Base-by-base conservation (phyloP, 139 green algal genomes). In the Volvox africanus region DNA sequence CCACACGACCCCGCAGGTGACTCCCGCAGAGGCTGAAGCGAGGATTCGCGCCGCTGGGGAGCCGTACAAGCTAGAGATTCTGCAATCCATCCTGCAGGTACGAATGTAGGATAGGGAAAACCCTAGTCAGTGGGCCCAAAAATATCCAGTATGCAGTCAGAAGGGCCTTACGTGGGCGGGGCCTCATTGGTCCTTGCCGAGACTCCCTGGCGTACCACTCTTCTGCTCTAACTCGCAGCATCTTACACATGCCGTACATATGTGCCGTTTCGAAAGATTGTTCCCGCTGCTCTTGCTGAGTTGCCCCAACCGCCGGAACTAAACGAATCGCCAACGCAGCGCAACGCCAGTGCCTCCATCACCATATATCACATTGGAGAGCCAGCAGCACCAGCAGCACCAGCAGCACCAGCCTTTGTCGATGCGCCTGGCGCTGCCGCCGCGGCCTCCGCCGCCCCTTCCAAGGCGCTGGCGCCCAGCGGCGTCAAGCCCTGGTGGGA, bases 291-390 rank as follows among this genome's bases (percentile, higher is more conserved):
- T 55, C 5, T 55, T 55, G 44, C 9, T 55, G 44, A 55, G 44
- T 55, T 9, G 5, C 44, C 44, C 9, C 44, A 55, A 55, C 44
- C 44, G 9, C 44, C 44, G 44, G 44, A 55, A 55, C 44, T 9
- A 55, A 55, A 55, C 9, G 44, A 55, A 55, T 55, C 5, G 9
- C 44, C 65, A 24, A 30, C 80, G 11, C 85, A 89, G 24, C 93
- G 91, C 21, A 93, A 98, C 82, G 93, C 97, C 1, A 83, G 92
- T 20, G 97, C 97, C 13, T 73, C 96, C 88, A 99, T 99, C 95
- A 99, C 98, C 33, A 98, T 99, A 88, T 99, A 99, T 94, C 98
- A 99, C 95, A 98, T 99, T 12, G 98, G 98, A 9, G 93, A 97
- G 50, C 86, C 86, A 1, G 50, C 71, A 1, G 20, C 84, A 30